A percentile compares a stretch with the other conserved stretches of the same genome.
Evolutionary conservation across 345 rosid genomes (phyloP).

Genomic region (Pistacia atlantica): DNA sequence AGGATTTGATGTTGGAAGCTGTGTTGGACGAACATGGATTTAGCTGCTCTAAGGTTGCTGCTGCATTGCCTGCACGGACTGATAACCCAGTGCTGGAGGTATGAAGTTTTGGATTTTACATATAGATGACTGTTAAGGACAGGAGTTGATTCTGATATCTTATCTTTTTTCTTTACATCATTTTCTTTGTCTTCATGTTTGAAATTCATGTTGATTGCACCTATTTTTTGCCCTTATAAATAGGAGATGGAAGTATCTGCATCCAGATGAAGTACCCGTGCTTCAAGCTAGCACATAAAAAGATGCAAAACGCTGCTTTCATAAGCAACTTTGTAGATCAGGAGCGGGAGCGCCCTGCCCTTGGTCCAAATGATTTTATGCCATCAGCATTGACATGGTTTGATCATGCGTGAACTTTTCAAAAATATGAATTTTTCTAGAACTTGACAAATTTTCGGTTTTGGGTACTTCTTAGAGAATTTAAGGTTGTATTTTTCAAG

Average conservation of each 20-base stretch:
- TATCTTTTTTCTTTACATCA: too few species aligned
- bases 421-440: too few species aligned
- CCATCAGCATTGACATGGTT: conserved; percentile 27
- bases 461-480: neutral
- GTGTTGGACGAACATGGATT: conserved; percentile 63
- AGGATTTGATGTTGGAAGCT: conserved; percentile 64
- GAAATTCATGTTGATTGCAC: conserved; percentile 2
- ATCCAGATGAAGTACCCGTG: conserved; percentile 66
- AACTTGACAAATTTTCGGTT: too few species aligned
- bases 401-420: too few species aligned
- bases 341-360: conserved; percentile 78
- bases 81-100: conserved; percentile 86
- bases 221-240: conserved; percentile 4
- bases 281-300: conserved; percentile 53
- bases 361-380: conserved; percentile 56
- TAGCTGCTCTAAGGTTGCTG: conserved; percentile 81
- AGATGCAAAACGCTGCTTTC: conserved; percentile 46
- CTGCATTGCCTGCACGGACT: conserved; percentile 62
- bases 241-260: conserved; percentile 83
- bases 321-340: conserved; percentile 87
- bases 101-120: conserved; percentile 17
- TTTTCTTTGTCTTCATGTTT: neutral
- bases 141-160: neutral
- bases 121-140: neutral
- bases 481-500: neutral